These are phyloP conservation scores for Plasmodium gonderi DNA, from an alignment of 169 alveolate species.

Conservation along the genomic window DNA sequence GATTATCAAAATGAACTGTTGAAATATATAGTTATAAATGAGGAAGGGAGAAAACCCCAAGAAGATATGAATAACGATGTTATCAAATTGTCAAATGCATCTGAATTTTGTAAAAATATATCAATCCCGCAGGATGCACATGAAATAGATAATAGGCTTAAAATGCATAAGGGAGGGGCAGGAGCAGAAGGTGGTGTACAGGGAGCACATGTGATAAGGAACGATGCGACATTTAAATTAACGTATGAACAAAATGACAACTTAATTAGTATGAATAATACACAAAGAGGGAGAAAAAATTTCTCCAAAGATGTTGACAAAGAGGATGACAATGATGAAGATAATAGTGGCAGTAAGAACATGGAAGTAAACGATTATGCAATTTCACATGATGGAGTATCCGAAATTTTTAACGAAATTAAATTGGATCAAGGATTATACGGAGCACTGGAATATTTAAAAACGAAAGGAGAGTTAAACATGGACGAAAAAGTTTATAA, in stretches of 20 bases:
- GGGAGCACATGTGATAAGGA: neutral
- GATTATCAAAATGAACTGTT: slow-evolving; percentile 63
- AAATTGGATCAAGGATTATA: slow-evolving; percentile 81
- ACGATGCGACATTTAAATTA: neutral
- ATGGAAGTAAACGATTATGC: neutral
- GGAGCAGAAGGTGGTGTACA: too few relatives aligned
- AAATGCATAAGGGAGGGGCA: neutral
- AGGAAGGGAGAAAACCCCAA: slow-evolving; percentile 8
- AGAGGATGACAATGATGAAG: neutral
- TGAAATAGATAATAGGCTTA: slow-evolving; percentile 18
- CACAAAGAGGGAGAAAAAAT: neutral
- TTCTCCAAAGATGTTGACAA: neutral
- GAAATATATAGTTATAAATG: slow-evolving; percentile 42
- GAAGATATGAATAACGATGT: slow-evolving; percentile 9
- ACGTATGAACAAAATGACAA: neutral
- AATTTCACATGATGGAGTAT: slow-evolving; percentile 40
- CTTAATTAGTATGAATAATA: too few relatives aligned
- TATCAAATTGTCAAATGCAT: slow-evolving; percentile 53
- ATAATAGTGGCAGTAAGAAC: neutral
- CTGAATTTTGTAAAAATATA: slow-evolving; percentile 64
- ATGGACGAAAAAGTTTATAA: slow-evolving; percentile 72
- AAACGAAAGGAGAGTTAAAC: slow-evolving; percentile 81
- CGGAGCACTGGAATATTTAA: slow-evolving; percentile 83
- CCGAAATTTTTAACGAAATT: slow-evolving; percentile 72
- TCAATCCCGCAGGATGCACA: slow-evolving; percentile 31